phyloP scores from a whole-genome alignment of 148 eudicot genomes.

The Vaccinium myrtillus region DNA sequence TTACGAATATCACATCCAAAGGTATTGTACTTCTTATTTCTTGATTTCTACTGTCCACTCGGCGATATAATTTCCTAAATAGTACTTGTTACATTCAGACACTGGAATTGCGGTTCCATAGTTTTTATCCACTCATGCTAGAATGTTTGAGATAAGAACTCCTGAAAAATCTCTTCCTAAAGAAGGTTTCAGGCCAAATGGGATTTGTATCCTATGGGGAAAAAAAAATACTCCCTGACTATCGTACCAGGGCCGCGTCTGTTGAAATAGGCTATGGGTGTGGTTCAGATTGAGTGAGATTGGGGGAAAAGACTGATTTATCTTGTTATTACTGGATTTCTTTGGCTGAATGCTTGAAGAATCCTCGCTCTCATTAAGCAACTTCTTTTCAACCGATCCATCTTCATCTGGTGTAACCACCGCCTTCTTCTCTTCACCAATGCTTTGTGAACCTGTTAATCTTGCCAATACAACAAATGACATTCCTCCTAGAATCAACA shows the following conservation, averaged over 20 bases:
- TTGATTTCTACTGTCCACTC: not conserved
- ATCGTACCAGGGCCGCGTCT: not conserved
- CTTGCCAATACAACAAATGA: constrained; percentile 83
- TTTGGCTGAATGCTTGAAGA: constrained; percentile 14
- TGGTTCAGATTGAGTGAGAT: not conserved
- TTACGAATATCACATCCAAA: not conserved
- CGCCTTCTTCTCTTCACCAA: constrained; percentile 14
- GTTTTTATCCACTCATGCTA: not conserved
- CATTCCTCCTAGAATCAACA: constrained; percentile 83
- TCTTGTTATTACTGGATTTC: not conserved
- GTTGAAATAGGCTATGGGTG: not conserved
- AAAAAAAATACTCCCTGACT: not conserved
- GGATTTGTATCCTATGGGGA: not conserved
- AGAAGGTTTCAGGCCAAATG: not conserved
- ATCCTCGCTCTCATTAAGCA: constrained; percentile 25
- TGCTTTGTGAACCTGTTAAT: constrained; percentile 77
- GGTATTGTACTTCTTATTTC: not conserved
- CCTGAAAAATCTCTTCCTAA: not conserved
- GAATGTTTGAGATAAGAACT: not conserved
- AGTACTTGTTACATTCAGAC: not conserved
- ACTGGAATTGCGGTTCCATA: not conserved
- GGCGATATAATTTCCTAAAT: not conserved
- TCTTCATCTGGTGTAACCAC: constrained; percentile 9
- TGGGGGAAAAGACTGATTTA: not conserved
- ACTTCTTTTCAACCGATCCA: constrained; percentile 26